phyloP scores from a whole-genome alignment of 192 early-diverging fungal species.

The Podila epicladia region DNA sequence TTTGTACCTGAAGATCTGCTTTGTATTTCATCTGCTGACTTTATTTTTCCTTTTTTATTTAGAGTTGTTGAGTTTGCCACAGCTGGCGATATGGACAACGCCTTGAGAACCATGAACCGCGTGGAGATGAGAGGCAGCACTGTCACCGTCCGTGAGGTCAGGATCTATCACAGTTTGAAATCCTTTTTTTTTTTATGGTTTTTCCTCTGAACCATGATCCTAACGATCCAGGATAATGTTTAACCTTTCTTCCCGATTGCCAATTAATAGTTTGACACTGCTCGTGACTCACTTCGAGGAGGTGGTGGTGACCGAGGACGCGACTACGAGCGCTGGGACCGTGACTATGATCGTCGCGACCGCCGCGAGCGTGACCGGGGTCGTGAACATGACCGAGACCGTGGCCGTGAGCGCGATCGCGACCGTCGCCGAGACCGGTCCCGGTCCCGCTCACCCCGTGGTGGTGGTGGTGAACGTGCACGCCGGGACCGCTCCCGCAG shows the following conservation, averaged over 20 bases:
- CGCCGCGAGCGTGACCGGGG: slow-evolving; percentile 38
- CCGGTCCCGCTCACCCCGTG: slow-evolving; percentile 59
- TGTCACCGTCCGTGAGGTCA: slow-evolving; percentile 74
- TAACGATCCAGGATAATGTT: not conserved
- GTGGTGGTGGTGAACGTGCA: slow-evolving; percentile 18
- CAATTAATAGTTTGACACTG: slow-evolving; percentile 22
- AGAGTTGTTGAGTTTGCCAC: slow-evolving; percentile 92
- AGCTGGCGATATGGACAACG: slow-evolving; percentile 83
- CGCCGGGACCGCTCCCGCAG: slow-evolving; percentile 52
- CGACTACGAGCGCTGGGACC: slow-evolving; percentile 17
- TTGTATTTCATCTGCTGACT: not conserved
- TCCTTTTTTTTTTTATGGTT: not conserved
- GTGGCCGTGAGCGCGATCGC: slow-evolving; percentile 50
- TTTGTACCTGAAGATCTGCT: not conserved
- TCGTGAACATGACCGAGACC: slow-evolving; percentile 22
- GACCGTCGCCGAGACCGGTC: slow-evolving; percentile 57
- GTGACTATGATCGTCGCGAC: slow-evolving; percentile 46
- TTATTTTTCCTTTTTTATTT: slow-evolving; percentile 6
- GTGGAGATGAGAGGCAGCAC: slow-evolving; percentile 73
- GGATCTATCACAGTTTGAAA: slow-evolving; percentile 10
- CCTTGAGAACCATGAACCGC: slow-evolving; percentile 85
- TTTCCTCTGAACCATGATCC: not conserved
- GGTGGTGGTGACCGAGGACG: slow-evolving; percentile 35
- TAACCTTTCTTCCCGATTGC: not conserved
- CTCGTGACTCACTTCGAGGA: slow-evolving; percentile 48